phyloP scores from a whole-genome alignment of 345 rosid genomes.

The Pistacia atlantica region DNA sequence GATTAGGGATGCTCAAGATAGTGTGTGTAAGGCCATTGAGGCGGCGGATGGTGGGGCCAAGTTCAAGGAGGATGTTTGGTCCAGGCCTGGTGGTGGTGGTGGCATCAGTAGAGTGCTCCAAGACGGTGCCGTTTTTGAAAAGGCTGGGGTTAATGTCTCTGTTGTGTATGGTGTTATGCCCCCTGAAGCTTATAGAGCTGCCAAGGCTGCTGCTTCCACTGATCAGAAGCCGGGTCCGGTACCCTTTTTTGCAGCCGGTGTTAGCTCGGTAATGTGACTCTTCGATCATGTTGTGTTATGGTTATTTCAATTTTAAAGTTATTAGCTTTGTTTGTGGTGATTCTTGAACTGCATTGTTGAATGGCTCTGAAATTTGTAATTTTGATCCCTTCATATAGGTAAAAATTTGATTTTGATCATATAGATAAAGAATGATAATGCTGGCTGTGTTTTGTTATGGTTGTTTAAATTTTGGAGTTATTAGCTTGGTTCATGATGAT shows the following conservation, averaged over 20 bases:
- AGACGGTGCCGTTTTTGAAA: constrained; percentile 90
- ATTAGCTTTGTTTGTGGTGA: neutral
- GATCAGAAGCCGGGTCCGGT: constrained; percentile 82
- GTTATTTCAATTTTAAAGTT: neutral
- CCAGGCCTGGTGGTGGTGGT: constrained; percentile 97
- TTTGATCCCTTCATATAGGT: neutral
- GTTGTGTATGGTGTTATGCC: constrained; percentile 98
- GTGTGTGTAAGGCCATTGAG: constrained; percentile 76
- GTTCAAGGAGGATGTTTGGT: constrained; percentile 98
- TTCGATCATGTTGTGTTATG: neutral
- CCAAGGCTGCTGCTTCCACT: constrained; percentile 55
- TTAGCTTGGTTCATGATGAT: neutral
- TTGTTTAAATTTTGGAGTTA: no score
- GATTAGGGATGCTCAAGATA: constrained; percentile 85
- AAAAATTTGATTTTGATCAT: neutral
- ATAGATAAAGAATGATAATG: no score
- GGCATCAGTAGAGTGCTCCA: constrained; percentile 97
- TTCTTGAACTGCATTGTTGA: neutral
- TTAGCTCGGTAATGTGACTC: constrained; percentile 68
- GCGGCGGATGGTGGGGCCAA: constrained; percentile 60
- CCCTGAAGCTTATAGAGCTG: constrained; percentile 98
- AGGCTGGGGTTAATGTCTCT: constrained; percentile 97
- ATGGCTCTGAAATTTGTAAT: neutral
- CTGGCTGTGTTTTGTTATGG: no score
- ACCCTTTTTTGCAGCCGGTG: constrained; percentile 95